A percentile compares a stretch with the other conserved stretches of the same genome.
Conservation (phyloP, 2,329 filamentous ascomycete genomes). For the Aspergillus fumigatus region DNA sequence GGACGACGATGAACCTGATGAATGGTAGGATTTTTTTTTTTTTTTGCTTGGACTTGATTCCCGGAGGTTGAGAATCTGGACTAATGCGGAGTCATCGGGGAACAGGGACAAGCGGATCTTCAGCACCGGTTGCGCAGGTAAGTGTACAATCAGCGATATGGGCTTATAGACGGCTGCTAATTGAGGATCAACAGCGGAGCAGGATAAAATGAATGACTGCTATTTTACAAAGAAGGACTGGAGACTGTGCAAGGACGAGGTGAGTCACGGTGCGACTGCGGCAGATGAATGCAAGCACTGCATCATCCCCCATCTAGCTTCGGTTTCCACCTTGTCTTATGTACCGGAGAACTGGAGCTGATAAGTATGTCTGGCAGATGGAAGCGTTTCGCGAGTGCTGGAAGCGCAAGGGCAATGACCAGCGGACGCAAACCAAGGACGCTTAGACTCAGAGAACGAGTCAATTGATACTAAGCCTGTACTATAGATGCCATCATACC, state of each 20-base stretch:
- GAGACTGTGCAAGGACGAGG: slow-evolving; percentile 82
- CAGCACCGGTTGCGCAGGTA: slow-evolving; percentile 90
- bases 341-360: background rate
- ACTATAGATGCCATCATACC: slow-evolving; percentile 5
- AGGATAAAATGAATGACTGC: slow-evolving; percentile 87
- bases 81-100: slow-evolving; percentile 13
- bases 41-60: slow-evolving; percentile 6
- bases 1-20: slow-evolving; percentile 85
- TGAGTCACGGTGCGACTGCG: slow-evolving; percentile 43
- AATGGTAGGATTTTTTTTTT: slow-evolving; percentile 60
- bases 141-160: slow-evolving; percentile 13
- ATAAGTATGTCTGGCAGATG: slow-evolving; percentile 58
- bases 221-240: slow-evolving; percentile 96
- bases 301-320: background rate
- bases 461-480: background rate
- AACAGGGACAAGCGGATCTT: slow-evolving; percentile 94
- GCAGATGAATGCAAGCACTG: background rate
- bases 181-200: slow-evolving; percentile 61
- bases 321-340: too few relatives aligned
- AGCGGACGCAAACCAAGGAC: slow-evolving; percentile 74
- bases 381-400: slow-evolving; percentile 84
- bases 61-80: slow-evolving; percentile 9
- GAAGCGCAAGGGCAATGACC: slow-evolving; percentile 83
- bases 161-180: background rate
- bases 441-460: slow-evolving; percentile 33